A percentile compares a stretch with the other conserved stretches of the same genome.
phyloP scores from a whole-genome alignment of 345 rosid species.

The Acer yangbiense region DNA sequence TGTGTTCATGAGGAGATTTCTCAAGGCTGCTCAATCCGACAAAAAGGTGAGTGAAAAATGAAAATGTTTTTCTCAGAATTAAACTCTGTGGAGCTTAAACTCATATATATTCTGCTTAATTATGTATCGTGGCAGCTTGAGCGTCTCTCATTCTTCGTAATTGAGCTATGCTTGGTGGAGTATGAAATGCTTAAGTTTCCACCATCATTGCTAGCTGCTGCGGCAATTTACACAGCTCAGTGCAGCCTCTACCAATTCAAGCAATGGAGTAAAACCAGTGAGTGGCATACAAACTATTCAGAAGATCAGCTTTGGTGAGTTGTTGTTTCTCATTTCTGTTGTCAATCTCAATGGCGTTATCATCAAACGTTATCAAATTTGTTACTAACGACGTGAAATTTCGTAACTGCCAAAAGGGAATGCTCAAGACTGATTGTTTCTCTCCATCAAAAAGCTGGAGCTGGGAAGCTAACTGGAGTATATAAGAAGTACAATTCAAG shows the following conservation, averaged over 20 bases:
- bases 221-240: slow-evolving; percentile 82
- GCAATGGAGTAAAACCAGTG: slow-evolving; percentile 76
- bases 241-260: slow-evolving; percentile 60
- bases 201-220: slow-evolving; percentile 82
- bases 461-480: slow-evolving; percentile 81
- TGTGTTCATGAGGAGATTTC: slow-evolving; percentile 76
- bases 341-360: not conserved
- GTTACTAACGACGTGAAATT: not conserved
- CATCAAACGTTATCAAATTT: not conserved
- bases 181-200: slow-evolving; percentile 80
- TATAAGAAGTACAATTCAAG: slow-evolving; percentile 73
- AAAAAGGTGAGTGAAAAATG: slow-evolving; percentile 32
- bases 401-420: slow-evolving; percentile 42
- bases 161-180: slow-evolving; percentile 87
- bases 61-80: not conserved
- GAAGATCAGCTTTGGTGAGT: slow-evolving; percentile 79
- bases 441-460: slow-evolving; percentile 63
- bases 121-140: slow-evolving; percentile 38
- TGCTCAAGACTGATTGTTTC: slow-evolving; percentile 71
- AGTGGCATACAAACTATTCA: slow-evolving; percentile 67
- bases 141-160: slow-evolving; percentile 69
- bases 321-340: not conserved
- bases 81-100: not conserved
- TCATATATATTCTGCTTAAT: not conserved
- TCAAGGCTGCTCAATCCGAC: slow-evolving; percentile 86